Base-by-base conservation (phyloP, 1,284 basidiomycete species). In the Trichosporon coremiiforme region DNA sequence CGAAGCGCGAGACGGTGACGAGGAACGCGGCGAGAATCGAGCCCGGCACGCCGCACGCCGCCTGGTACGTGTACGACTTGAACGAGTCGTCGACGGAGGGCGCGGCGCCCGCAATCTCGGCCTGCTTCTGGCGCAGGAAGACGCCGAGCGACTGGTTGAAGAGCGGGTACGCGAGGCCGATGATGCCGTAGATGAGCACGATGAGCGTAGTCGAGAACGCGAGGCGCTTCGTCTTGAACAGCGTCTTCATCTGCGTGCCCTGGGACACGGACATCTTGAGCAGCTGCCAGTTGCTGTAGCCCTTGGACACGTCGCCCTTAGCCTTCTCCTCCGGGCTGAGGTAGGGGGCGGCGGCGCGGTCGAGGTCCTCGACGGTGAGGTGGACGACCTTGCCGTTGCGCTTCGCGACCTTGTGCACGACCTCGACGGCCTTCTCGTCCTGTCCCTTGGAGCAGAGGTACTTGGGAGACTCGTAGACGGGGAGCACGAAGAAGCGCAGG, bases 381-480 rank as follows among this genome's bases (percentile, higher is more conserved):
- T 79, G 83, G 66, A 85, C 83, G 3, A 78, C 80, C 69, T 75
- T 85, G n/a, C 86, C 85, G 72, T 90, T 90, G 64, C 85, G 84
- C 67, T 80, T 80, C 7, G 88, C 89, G 65, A 90, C 75, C 36
- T 76, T 73, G 68, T 78, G 75, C 64, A 77, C 66, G 73, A 87
- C 87, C 69, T 83, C 78, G 31, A 89, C 78, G 17, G 88, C 88
- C 65, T 88, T 88, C 70, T 85, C 83, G 75, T 89, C 88, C 36
- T 86, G 84, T 10, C 87, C 87, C 74, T 87, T 86, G 0, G 85
- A 87, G 55, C 88, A 79, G 22, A 89, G 82, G 76, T 86, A 90
- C 77, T 90, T 90, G 29, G 89, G 86, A 12, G 87, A 88, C 76
- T 90, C 89, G 70, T 87, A 85, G 22, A 90, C 82, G 64, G 84